phyloP scores from a whole-genome alignment of 2,329 filamentous ascomycete species.

The Lachnellula arida region DNA sequence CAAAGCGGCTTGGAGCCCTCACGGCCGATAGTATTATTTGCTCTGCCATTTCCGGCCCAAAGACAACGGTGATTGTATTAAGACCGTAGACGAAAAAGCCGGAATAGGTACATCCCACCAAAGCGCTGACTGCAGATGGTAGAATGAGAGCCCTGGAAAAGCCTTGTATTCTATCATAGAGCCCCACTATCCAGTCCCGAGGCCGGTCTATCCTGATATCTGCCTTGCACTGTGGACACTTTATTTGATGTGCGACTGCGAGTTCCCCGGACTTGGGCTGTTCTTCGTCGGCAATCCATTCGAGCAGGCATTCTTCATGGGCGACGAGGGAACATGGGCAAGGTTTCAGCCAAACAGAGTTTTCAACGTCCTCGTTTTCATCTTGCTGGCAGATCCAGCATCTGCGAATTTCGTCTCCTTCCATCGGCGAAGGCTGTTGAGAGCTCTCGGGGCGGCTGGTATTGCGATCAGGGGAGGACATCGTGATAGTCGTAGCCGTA shows the following conservation, averaged over 20 bases:
- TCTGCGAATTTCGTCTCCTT: constrained; percentile 30
- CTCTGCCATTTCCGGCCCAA: constrained; percentile 56
- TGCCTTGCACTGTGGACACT: constrained; percentile 86
- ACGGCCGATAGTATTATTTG: constrained; percentile 10
- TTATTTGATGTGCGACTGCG: constrained; percentile 56
- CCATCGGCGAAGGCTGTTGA: neutral
- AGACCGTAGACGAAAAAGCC: constrained; percentile 54
- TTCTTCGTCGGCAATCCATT: constrained; percentile 92
- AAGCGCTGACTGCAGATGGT: constrained; percentile 28
- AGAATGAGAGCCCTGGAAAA: constrained; percentile 22
- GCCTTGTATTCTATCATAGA: constrained; percentile 19
- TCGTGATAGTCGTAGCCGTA: neutral
- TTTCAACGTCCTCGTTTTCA: constrained; percentile 44
- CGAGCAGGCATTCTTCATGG: constrained; percentile 83
- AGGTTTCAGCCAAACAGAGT: constrained; percentile 70
- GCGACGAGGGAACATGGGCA: constrained; percentile 88
- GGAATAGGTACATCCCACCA: constrained; percentile 41
- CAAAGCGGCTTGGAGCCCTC: neutral
- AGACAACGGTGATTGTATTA: constrained; percentile 60
- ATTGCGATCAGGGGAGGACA: neutral
- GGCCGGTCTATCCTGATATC: constrained; percentile 73
- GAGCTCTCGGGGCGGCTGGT: neutral
- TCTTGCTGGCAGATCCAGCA: constrained; percentile 63
- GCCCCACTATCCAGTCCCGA: constrained; percentile 60
- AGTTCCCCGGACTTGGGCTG: constrained; percentile 47